Evolutionary conservation across 352 stramenopile genomes (phyloP), one percentile per base, ranked within the genome.

Genomic region (Phytophthora lateralis): DNA sequence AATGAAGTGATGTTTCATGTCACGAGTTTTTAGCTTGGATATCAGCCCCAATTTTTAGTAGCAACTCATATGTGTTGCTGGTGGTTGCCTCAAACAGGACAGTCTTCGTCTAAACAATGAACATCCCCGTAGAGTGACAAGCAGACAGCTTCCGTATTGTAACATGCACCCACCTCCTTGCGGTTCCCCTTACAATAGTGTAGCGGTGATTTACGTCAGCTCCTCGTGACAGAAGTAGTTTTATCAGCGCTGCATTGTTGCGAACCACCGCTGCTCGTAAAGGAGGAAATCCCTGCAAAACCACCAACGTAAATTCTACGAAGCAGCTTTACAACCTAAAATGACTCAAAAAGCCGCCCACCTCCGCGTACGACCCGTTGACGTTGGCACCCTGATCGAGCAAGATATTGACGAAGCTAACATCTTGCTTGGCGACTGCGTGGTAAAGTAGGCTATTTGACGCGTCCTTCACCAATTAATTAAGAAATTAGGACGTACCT

Each of bases 1-100:
- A 39, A 17, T 58, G 51, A 34, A 50, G 51, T 24, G 51, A 38
- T n/a, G 53, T 60, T 44, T 60, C 53, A 15, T 53, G 53, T 32
- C 53, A 60, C 14, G 53, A 53, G 53, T 60, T 60, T 12, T 18
- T 44, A 4, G 35, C 17, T 17, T 54, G 29, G 8, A 54, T 12
- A 27, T 42, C 30, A 3, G 53, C 53, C 11, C 53, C 53, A 21
- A 4, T 18, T 26, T 60, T 34, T 9, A 60, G 41, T 14, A 60
- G 15, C 18, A 60, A 18, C 15, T 52, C 38, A 15, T 37, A 58
- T 5, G 51, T 49, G 17, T 17, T 49, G 38, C 17, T 24, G 6
- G 15, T 15, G 7, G 38, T 17, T n/a, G 38, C 21, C 34, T 58
- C 51, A 29, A 58, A 58, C 11, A 58, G 12, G 15, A 58, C 51